phyloP scores from a whole-genome alignment of 1,139 yeast species.

The Sugiyamaella grinbergsii region DNA sequence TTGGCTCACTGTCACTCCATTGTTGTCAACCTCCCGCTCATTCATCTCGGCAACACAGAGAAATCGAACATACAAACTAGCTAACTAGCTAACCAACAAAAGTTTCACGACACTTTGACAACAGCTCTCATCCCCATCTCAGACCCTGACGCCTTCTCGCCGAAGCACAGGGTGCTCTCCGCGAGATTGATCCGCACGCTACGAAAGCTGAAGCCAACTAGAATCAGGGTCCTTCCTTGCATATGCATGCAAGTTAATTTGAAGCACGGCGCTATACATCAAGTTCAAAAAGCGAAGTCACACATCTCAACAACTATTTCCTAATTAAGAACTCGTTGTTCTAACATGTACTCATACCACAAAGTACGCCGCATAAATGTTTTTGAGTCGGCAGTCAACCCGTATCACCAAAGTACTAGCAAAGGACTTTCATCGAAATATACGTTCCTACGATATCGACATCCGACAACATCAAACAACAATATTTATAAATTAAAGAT shows the following conservation, averaged over 20 bases:
- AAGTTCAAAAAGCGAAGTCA: slow-evolving; percentile 4
- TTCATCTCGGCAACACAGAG: too few species aligned
- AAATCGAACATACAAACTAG: too few species aligned
- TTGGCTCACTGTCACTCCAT: too few species aligned
- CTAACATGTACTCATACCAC: not conserved
- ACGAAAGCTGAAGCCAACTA: too few species aligned
- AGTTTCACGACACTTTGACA: too few species aligned
- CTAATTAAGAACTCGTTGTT: slow-evolving; percentile 16
- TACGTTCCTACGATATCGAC: slow-evolving; percentile 29
- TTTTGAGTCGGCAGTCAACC: slow-evolving; percentile 6
- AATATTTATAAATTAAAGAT: slow-evolving; percentile 37
- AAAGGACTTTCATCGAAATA: slow-evolving; percentile 8
- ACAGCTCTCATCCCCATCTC: too few species aligned
- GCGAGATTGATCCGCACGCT: too few species aligned
- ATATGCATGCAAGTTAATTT: slow-evolving; percentile 14
- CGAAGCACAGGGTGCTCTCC: too few species aligned
- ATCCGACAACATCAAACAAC: slow-evolving; percentile 29
- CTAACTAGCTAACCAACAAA: too few species aligned
- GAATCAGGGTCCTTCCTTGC: slow-evolving; percentile 5
- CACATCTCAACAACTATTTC: slow-evolving; percentile 5
- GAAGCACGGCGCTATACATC: slow-evolving; percentile 5
- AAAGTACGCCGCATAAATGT: not conserved
- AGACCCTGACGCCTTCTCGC: too few species aligned
- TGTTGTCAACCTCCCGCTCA: too few species aligned
- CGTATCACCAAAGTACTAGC: not conserved